Evolutionary conservation across 352 stramenopile species (phyloP), one percentile per base, ranked within the genome.

Genomic region (Globisporangium okanoganense): DNA sequence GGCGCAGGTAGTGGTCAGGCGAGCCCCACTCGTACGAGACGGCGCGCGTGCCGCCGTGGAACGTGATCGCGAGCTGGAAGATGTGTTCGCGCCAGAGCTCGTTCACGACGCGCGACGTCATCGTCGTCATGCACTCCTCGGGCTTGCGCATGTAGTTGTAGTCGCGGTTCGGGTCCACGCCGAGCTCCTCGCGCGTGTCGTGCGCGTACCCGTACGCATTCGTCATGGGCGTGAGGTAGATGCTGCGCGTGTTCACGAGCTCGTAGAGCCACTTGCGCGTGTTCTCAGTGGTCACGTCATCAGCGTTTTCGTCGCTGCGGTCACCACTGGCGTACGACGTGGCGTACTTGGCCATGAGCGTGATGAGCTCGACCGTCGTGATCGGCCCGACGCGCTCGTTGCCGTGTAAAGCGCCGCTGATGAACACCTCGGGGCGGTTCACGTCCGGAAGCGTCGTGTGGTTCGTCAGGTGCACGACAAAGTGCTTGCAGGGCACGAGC

Each of bases 1-100:
- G 73, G 12, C 71, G 47, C 4, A 83, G 55, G 87, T 93, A 80
- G 69, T 98, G 85, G 52, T 97, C 90, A 0, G 90, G 87, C 6
- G 92, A 91, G 12, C 97, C 97, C 97, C 97, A 99, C 75, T 99
- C 97, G 72, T 99, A 99, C 4, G 91, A 88, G 47, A 99, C 88
- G 4, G 96, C 92, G 67, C 96, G 90, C 76, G 97, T 99, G 40
- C 97, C 97, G 27, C 88, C 97, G 79, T 99, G 97, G 74, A 99
- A 99, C 16, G 97, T 99, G 20, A 99, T 78, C 14, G 90, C 88
- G 24, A 99, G 72, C 67, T 99, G 96, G 71, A 99, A 99, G 6
- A 99, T 71, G 72, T 99, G 94, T 31, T 98, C 87, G 38, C 94
- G 85, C 79, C 92, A 99, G 31, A 99, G 72, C 73, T 99, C 96